Percentiles rank a stretch among this genome's conserved stretches.
These are phyloP conservation scores for Citrullus colocynthis DNA, from an alignment of 306 rosid genomes.

Conservation along the genomic window DNA sequence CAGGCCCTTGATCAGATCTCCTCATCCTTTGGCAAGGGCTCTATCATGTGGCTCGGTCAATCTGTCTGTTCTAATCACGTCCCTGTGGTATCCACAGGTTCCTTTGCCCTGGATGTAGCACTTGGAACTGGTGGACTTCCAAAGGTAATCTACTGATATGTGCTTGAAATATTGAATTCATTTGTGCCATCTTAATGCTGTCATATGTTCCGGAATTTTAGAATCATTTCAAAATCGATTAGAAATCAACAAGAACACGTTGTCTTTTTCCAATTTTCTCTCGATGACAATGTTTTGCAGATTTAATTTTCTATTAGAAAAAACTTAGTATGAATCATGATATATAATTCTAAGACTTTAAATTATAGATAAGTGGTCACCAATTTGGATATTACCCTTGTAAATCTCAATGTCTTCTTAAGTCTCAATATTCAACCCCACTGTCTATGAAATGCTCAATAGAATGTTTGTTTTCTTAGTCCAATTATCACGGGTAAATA, in stretches of 20 bases:
- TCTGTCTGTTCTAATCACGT: conserved; percentile 27
- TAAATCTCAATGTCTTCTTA: neutral
- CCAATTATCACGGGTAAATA: neutral
- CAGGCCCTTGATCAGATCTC: conserved; percentile 38
- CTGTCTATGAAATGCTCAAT: neutral
- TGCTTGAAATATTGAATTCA: neutral
- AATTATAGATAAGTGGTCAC: too few relatives aligned
- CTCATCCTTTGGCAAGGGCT: conserved; percentile 70
- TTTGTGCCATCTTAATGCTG: neutral
- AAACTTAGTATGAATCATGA: neutral
- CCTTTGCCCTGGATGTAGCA: conserved; percentile 60
- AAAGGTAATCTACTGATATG: conserved; percentile 30
- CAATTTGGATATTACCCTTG: neutral
- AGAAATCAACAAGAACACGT: too few relatives aligned
- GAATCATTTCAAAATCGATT: neutral
- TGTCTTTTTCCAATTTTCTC: too few relatives aligned
- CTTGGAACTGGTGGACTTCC: conserved; percentile 85
- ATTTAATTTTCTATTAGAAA: neutral
- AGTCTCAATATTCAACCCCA: neutral
- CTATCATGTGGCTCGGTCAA: conserved; percentile 92
- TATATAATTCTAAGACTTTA: neutral
- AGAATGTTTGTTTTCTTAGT: neutral
- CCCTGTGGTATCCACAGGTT: conserved; percentile 76
- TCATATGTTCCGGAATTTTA: neutral
- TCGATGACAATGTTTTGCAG: neutral